Evolutionary conservation across 192 early-diverging fungal genomes (phyloP), one percentile per base, ranked within the genome.

Genomic region (Backusella macrospora): DNA sequence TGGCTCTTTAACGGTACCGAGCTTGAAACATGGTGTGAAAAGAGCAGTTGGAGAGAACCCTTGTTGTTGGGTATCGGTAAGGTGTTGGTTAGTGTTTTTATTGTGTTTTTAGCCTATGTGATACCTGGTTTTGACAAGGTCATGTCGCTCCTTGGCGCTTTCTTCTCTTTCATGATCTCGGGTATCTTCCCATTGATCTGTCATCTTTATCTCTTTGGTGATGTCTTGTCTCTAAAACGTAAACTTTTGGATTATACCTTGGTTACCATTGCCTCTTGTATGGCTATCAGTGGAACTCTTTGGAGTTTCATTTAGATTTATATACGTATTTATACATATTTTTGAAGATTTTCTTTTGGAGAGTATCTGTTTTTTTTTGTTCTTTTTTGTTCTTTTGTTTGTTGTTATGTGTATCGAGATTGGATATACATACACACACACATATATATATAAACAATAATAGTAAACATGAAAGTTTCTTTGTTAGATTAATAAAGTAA

Each of bases 91-190:
- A 80, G 78, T 37, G 43, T 16, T 2, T 63, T 71, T 18, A 71
- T 80, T 42, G 73, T 80, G 0, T 3, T 38, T 16, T 42, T 80
- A 14, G 78, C 78, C 2, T 80, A 72, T 44, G 21, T 76, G 0
- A 63, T 80, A 40, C 78, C 78, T 23, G 70, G 64, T 23, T 80
- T 80, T 39, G 72, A 74, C 52, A 71, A 73, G 59, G 26, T 80
- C 43, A 80, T 80, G 78, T 70, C 78, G 5, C 71, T 80, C n/a
- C 40, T 80, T n/a, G 78, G 80, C 39, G 75, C 80, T 5, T 82
- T 78, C 67, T 82, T 78, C 48, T 82, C 80, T 6, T 73, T 82
- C 21, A 69, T 74, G 29, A 78, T 82, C 40, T 75, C 73, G 1
- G 80, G 76, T 29, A 78, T 78, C 13, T 82, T 82, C 46, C 80